Evolutionary conservation across 2,329 filamentous ascomycete genomes (phyloP), one percentile per base, ranked within the genome.

Genomic region (Colletotrichum eleusines): DNA sequence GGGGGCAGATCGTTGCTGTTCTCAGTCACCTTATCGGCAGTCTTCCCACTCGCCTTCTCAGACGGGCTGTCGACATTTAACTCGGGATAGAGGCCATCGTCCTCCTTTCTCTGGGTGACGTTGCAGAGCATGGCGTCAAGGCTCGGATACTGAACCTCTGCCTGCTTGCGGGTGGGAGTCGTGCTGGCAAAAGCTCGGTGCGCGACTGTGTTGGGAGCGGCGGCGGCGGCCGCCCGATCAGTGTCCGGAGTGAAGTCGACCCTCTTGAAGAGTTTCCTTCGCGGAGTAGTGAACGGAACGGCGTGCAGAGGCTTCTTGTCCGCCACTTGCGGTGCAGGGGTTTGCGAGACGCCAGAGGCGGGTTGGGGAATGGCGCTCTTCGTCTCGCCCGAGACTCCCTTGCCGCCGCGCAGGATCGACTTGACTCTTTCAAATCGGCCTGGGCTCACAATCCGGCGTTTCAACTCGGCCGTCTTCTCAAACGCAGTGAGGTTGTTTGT

Each of bases 201-300:
- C 7, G 69, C 51, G 51, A 71, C 59, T n/a, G 69, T 71, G 68
- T 85, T 82, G 70, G 87, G 84, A 0, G 77, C 74, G 55, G 82
- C 74, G 0, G 77, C 74, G 59, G 82, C 74, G 0, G 81, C 78
- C 11, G 82, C 80, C 23, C 82, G 81, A 73, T 93, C 87, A 44
- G 91, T 90, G 72, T 89, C 90, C 0, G 91, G 91, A 0, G 92
- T 94, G 76, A 97, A 97, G 61, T 92, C 90, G 44, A 97, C 93
- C 66, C 89, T 91, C 83, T 97, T 97, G 23, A 82, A 79, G 46
- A 84, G 78, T 79, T 90, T 92, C 31, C 90, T 87, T 40, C 90
- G 90, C 9, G 92, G 92, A 1, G 92, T 94, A 6, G 89, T 90
- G 65, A 89, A 81, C 7, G 87, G 85, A 23, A 85, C 78, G 3